Evolutionary conservation across 495 filamentous ascomycete species (phyloP).

Genomic region (Penicillium subrubescens): DNA sequence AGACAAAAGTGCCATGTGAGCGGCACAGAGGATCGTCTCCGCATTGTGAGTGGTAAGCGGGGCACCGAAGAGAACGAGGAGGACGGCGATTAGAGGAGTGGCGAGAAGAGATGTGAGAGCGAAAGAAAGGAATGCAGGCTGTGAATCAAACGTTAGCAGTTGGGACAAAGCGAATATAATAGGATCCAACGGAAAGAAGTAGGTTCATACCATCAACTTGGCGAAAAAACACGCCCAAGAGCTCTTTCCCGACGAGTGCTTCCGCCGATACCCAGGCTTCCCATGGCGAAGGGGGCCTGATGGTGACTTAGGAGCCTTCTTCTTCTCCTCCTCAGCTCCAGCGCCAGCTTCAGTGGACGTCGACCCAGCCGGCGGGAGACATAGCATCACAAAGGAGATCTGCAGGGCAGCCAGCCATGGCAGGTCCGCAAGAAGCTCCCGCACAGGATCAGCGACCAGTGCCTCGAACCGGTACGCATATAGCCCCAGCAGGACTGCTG

Average conservation of each 20-base stretch:
- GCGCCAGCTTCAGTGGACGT: conserved; percentile 27
- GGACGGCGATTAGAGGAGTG: conserved; percentile 60
- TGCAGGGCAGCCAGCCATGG: conserved; percentile 67
- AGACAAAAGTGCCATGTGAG: conserved; percentile 77
- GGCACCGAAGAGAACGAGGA: conserved; percentile 86
- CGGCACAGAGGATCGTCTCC: conserved; percentile 77
- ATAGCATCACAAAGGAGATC: conserved; percentile 65
- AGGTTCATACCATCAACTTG: conserved; percentile 39
- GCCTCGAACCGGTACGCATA: conserved; percentile 62
- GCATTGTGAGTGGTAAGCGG: conserved; percentile 79
- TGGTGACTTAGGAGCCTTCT: conserved; percentile 30
- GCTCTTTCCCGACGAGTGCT: conserved; percentile 23
- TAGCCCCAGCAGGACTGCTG: conserved; percentile 62
- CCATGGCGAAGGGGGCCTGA: conserved; percentile 25
- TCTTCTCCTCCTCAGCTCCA: conserved; percentile 46
- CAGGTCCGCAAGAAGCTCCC: conserved; percentile 62
- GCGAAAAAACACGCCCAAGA: conserved; percentile 24
- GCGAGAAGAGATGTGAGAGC: conserved; percentile 66
- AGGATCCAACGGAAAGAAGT: not conserved
- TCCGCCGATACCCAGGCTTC: conserved; percentile 31
- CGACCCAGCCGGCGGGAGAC: conserved; percentile 68
- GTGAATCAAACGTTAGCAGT: conserved; percentile 13
- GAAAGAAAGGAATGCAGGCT: conserved; percentile 65
- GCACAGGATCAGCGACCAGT: conserved; percentile 72
- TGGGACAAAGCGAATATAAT: not conserved